Conservation (phyloP, 306 rosid genomes). For the Sesbania bispinosa region DNA sequence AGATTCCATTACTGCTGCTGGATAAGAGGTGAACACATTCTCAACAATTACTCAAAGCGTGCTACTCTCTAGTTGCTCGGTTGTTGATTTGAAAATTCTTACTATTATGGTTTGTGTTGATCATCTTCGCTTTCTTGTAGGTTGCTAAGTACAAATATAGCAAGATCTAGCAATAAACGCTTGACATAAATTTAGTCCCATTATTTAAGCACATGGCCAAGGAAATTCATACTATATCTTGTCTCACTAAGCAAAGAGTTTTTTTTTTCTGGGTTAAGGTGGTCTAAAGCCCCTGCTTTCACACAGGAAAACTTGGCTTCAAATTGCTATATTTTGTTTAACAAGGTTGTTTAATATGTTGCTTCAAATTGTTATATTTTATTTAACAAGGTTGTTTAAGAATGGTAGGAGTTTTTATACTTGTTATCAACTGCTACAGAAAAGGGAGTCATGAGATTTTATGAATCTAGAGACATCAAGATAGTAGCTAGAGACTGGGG, state of each 20-base stretch:
- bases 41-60: background rate
- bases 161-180: background rate
- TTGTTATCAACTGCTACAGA: no score
- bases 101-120: background rate
- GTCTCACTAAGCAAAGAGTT: background rate
- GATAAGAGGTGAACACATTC: background rate
- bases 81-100: slow-evolving; percentile 16
- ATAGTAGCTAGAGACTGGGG: no score
- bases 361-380: no score
- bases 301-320: background rate
- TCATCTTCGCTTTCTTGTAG: no score
- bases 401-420: no score
- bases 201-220: background rate
- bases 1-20: background rate
- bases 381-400: no score
- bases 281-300: background rate
- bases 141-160: slow-evolving; percentile 1
- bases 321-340: no score
- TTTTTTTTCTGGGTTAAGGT: background rate
- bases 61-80: background rate
- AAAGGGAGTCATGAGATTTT: no score
- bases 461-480: no score
- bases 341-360: no score
- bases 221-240: background rate
- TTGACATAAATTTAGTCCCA: background rate